Conservation (phyloP, 2,329 filamentous ascomycete species). For the Fusarium camptoceras region DNA sequence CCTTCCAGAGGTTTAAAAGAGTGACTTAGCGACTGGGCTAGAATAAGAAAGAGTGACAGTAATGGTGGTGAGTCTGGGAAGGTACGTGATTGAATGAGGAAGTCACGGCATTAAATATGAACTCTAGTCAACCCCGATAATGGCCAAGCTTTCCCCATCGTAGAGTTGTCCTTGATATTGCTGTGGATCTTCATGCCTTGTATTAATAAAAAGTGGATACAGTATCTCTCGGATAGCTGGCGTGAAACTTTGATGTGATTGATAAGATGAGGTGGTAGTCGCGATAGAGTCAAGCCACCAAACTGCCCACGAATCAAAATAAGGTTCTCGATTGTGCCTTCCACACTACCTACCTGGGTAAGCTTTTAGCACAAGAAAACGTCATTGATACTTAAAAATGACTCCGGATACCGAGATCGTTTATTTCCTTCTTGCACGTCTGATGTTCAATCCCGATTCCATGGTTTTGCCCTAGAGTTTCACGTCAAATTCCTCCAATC, state of each 20-base stretch:
- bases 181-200: constrained; percentile 33
- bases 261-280: constrained; percentile 33
- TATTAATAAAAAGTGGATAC: constrained; percentile 34
- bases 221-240: not conserved
- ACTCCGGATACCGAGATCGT: not conserved
- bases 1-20: constrained; percentile 35
- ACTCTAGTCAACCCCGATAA: too few species aligned
- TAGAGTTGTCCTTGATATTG: not conserved
- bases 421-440: not conserved
- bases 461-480: not conserved
- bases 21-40: constrained; percentile 12
- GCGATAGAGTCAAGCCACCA: too few species aligned
- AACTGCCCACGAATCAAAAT: not conserved
- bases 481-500: not conserved
- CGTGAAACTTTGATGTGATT: constrained; percentile 28
- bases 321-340: not conserved
- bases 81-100: not conserved
- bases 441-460: not conserved
- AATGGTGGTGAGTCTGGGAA: too few species aligned
- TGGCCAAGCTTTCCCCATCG: not conserved
- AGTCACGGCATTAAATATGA: not conserved
- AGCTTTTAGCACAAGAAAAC: not conserved
- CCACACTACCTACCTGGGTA: too few species aligned
- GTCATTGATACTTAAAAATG: not conserved
- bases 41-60: constrained; percentile 1